Percentiles rank a stretch among this genome's conserved stretches.
Conservation (phyloP, 352 stramenopile species). For the Globisporangium polare region DNA sequence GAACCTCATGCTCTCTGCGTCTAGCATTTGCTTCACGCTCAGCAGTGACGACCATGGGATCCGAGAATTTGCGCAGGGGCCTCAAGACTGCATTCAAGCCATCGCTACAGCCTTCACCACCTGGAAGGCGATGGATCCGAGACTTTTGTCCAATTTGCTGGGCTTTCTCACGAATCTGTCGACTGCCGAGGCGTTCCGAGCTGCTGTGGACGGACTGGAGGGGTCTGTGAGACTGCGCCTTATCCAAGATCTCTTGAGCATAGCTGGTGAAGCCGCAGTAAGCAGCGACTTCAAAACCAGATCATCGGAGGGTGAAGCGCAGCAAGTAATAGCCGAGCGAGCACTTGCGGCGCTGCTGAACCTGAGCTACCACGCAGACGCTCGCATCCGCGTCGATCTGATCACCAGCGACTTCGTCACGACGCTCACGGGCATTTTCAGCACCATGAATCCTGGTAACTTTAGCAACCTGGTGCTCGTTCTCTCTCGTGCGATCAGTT, state of each 20-base stretch:
- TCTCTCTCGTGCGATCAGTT: constrained; percentile 35
- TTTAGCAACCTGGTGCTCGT: constrained; percentile 27
- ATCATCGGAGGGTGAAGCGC: background rate
- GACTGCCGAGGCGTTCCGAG: constrained; percentile 25
- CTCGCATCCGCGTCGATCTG: constrained; percentile 33
- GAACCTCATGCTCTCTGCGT: constrained; percentile 17
- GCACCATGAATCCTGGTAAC: constrained; percentile 3
- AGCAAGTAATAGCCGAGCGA: constrained; percentile 23
- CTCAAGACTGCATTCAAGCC: constrained; percentile 13
- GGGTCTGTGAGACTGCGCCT: background rate
- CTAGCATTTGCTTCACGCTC: constrained; percentile 54
- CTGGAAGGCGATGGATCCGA: background rate
- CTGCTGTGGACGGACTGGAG: constrained; percentile 18
- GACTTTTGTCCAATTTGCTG: constrained; percentile 33
- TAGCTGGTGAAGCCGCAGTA: background rate
- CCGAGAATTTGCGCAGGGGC: constrained; percentile 15
- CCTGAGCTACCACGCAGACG: constrained; percentile 39
- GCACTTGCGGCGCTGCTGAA: constrained; percentile 63
- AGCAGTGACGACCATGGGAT: constrained; percentile 35
- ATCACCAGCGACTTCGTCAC: constrained; percentile 18
- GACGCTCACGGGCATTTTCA: constrained; percentile 23
- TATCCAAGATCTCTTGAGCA: constrained; percentile 3
- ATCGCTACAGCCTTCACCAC: constrained; percentile 6
- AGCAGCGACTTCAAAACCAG: background rate
- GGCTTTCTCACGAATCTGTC: constrained; percentile 62